Evolutionary conservation across 202 grass and related monocot genomes (phyloP).

Genomic region (Saccharum hybrid): DNA sequence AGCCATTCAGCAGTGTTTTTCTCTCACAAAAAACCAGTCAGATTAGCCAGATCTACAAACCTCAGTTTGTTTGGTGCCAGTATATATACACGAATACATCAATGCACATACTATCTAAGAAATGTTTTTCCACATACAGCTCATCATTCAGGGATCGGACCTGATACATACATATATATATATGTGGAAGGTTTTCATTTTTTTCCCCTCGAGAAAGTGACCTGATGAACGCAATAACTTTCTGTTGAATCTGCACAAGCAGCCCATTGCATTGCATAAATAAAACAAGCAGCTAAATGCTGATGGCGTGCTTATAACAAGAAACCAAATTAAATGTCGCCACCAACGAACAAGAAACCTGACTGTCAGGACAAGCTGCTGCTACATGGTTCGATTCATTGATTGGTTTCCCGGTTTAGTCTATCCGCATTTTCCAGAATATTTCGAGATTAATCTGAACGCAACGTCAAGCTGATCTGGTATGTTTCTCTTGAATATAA

Average conservation of each 20-base stretch:
- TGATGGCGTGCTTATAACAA: background rate
- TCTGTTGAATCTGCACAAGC: background rate
- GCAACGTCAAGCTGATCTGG: conserved; percentile 18
- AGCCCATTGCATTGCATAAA: background rate
- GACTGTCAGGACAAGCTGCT: conserved; percentile 17
- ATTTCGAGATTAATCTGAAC: conserved; percentile 22
- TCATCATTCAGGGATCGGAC: background rate
- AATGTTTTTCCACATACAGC: background rate
- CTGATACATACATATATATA: background rate
- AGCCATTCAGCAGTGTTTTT: too few species aligned
- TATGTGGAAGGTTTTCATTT: background rate
- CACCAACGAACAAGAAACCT: conserved; percentile 53
- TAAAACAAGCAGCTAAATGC: conserved; percentile 16
- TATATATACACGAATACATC: background rate
- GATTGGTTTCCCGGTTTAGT: conserved; percentile 9
- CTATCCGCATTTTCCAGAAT: background rate
- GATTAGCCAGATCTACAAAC: too few species aligned
- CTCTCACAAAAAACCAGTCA: too few species aligned
- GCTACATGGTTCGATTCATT: conserved; percentile 1
- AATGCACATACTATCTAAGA: background rate
- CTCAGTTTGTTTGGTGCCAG: background rate
- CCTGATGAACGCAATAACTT: background rate
- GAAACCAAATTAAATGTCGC: conserved; percentile 49
- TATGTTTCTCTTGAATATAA: too few species aligned
- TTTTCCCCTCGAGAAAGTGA: background rate